These are phyloP conservation scores for Phytophthora litchii DNA, from an alignment of 352 stramenopile species.

Conservation along the genomic window DNA sequence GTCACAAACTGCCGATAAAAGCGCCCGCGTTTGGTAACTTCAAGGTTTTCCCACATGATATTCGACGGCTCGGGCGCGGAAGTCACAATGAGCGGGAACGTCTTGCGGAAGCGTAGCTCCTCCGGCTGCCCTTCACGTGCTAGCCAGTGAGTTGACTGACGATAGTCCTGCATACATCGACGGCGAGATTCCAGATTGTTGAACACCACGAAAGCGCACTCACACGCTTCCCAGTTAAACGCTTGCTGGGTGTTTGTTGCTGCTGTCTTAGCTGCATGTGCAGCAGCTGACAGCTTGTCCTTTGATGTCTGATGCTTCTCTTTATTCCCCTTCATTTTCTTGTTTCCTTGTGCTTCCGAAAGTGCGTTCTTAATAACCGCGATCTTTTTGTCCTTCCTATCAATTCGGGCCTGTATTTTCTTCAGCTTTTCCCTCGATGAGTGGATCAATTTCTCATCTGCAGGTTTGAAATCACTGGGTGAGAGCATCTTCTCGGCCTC, in stretches of 20 bases:
- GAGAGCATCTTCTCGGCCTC: constrained; percentile 47
- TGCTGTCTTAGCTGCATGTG: constrained; percentile 21
- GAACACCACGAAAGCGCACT: constrained; percentile 90
- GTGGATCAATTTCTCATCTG: constrained; percentile 49
- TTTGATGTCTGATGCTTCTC: constrained; percentile 6
- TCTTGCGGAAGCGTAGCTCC: constrained; percentile 52
- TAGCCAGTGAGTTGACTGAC: constrained; percentile 48
- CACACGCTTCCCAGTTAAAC: constrained; percentile 67
- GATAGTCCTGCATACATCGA: constrained; percentile 81
- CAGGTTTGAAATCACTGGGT: constrained; percentile 21
- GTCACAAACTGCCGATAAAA: constrained; percentile 74
- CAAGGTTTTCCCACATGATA: constrained; percentile 87
- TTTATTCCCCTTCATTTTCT: constrained; percentile 26
- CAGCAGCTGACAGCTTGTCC: constrained; percentile 34
- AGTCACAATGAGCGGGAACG: constrained; percentile 50
- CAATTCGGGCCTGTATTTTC: constrained; percentile 23
- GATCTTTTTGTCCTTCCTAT: constrained; percentile 54
- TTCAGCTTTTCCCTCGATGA: constrained; percentile 29
- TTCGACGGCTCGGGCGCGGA: constrained; percentile 79
- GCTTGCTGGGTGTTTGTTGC: constrained; percentile 39
- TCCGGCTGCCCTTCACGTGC: constrained; percentile 52
- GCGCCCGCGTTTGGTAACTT: constrained; percentile 61
- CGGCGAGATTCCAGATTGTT: constrained; percentile 80
- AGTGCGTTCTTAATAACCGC: constrained; percentile 47
- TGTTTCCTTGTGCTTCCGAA: constrained; percentile 28